Evolutionary conservation across 1,139 yeast species (phyloP).

Genomic region (Yamadazyma dendronema): DNA sequence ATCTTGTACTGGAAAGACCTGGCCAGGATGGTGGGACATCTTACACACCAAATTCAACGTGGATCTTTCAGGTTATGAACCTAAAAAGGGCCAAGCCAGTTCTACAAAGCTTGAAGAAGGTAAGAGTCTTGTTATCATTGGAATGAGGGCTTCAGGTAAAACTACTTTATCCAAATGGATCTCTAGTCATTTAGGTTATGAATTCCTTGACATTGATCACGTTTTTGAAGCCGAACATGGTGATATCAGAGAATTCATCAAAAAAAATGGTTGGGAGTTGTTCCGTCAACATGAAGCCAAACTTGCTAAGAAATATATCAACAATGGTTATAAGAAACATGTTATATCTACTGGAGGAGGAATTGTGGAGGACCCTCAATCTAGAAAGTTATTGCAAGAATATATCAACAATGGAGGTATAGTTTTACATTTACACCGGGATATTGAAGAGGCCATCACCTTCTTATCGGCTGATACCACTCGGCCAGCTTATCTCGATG

Average conservation of each 20-base stretch:
- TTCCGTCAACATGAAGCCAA: constrained; percentile 72
- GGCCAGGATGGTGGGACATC: constrained; percentile 99
- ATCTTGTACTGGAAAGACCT: constrained; percentile 91
- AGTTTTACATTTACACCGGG: constrained; percentile 88
- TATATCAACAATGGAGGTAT: constrained; percentile 62
- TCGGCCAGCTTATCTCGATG: constrained; percentile 84
- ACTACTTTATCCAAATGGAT: constrained; percentile 83
- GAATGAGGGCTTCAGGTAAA: constrained; percentile 99
- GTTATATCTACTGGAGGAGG: constrained; percentile 98
- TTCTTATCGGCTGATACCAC: constrained; percentile 75
- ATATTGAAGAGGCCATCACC: constrained; percentile 72
- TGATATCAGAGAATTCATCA: constrained; percentile 67
- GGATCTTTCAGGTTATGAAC: constrained; percentile 67
- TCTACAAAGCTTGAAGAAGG: constrained; percentile 30
- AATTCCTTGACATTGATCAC: constrained; percentile 75
- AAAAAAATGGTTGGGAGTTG: constrained; percentile 76
- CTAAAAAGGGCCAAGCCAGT: constrained; percentile 9
- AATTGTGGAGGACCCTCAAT: constrained; percentile 72
- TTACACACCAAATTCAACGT: constrained; percentile 68
- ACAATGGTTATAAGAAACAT: constrained; percentile 50
- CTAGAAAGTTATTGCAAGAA: constrained; percentile 59
- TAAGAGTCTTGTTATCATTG: constrained; percentile 76
- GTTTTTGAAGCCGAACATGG: constrained; percentile 58
- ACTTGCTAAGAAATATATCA: constrained; percentile 53
- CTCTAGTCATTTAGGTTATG: constrained; percentile 68